Conservation (phyloP, 2,329 filamentous ascomycete species). For the Berkeleyomyces basicola region DNA sequence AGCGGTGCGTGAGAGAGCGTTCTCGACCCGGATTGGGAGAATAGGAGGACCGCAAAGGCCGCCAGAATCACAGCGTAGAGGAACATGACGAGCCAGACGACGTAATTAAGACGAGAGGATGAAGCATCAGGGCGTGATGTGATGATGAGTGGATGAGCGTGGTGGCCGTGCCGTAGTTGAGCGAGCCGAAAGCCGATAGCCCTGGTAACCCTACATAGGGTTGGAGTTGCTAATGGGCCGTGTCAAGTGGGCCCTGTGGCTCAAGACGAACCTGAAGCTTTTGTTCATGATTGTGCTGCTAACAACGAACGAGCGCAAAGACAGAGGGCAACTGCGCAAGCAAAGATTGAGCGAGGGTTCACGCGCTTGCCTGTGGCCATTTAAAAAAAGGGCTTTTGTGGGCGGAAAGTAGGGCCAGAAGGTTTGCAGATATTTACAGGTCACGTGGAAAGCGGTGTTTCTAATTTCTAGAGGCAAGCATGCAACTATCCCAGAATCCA, state of each 20-base stretch:
- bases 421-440: not conserved
- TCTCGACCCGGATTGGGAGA: conserved; percentile 28
- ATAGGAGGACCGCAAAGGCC: conserved; percentile 25
- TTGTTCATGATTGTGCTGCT: not conserved
- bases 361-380: no score
- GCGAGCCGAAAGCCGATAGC: not conserved
- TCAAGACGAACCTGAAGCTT: not conserved
- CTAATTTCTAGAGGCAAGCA: no score
- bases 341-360: no score
- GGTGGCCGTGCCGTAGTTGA: not conserved
- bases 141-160: not conserved
- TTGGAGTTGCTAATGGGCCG: not conserved
- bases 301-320: not conserved
- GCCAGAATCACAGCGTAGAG: conserved; percentile 23
- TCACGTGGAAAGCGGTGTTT: not conserved
- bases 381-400: no score
- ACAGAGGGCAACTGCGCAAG: no score
- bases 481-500: no score
- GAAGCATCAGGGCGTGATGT: not conserved
- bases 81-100: not conserved
- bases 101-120: not conserved
- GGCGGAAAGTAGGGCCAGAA: no score
- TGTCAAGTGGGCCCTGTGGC: not conserved
- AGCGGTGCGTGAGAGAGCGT: conserved; percentile 24
- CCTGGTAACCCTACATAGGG: not conserved